Conservation (phyloP, 192 early-diverging fungal genomes). For the Allomyces javanicus region DNA sequence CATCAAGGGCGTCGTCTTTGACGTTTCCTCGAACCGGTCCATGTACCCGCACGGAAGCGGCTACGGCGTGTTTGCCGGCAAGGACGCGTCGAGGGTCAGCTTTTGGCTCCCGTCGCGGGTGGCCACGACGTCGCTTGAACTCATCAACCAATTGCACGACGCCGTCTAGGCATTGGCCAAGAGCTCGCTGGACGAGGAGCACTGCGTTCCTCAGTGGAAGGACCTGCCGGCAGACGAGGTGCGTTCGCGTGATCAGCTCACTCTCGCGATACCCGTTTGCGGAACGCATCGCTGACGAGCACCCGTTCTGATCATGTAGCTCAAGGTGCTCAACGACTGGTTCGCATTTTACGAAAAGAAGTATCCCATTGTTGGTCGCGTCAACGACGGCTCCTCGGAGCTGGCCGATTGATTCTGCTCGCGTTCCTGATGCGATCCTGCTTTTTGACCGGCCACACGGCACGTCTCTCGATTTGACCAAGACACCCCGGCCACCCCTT, state of each 20-base stretch:
- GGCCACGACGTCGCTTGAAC: too few species aligned
- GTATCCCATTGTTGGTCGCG: constrained; percentile 43
- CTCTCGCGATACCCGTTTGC: too few species aligned
- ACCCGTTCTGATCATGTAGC: constrained; percentile 9
- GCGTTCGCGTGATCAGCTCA: too few species aligned
- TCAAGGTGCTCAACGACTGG: constrained; percentile 55
- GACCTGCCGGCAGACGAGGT: constrained; percentile 28
- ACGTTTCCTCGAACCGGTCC: constrained; percentile 40
- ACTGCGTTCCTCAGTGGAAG: constrained; percentile 50
- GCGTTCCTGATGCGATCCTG: too few species aligned
- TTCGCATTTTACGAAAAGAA: constrained; percentile 40
- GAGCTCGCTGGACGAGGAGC: constrained; percentile 43
- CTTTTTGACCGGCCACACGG: too few species aligned
- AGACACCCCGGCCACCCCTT: too few species aligned
- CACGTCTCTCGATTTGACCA: too few species aligned
- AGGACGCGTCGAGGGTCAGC: constrained; percentile 40
- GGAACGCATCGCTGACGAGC: too few species aligned
- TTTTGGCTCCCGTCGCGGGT: too few species aligned
- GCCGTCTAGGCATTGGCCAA: constrained; percentile 30
- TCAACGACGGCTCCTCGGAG: too few species aligned
- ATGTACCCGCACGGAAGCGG: constrained; percentile 44
- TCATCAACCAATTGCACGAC: too few species aligned
- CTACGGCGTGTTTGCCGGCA: constrained; percentile 61
- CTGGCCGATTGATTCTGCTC: too few species aligned
- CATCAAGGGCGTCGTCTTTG: constrained; percentile 62